Evolutionary conservation across 2,329 filamentous ascomycete species (phyloP), one percentile per base, ranked within the genome.

Genomic region (Cladobotryum protrusum): DNA sequence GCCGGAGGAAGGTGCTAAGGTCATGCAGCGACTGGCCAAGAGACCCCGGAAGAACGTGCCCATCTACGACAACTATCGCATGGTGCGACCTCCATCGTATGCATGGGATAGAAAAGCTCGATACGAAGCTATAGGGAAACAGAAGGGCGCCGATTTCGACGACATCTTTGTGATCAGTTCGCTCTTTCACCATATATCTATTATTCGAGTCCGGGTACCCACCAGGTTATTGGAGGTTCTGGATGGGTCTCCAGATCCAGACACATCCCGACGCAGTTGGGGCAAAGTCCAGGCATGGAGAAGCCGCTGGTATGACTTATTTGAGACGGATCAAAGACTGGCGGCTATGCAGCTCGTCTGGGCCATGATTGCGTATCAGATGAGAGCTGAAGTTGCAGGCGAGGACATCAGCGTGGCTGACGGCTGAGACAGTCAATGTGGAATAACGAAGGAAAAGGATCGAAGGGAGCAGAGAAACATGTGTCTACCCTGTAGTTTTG

Each of bases 31-130:
- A 5, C 55, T 59, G 4, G 62, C 58, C 34, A 79, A 79, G 63
- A 79, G 74, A 54, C 64, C 74, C 35, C 74, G 78, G 52, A 81
- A 77, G 62, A 79, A 72, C 46, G 66, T 79, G 62, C 74, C 72
- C 53, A 73, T 83, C 43, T 85, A 84, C 60, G 81, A 85, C 60
- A 78, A 73, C 57, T 85, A 85, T 64, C 75, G 82, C 50, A 82
- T 80, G 72, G 70, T 85, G 41, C 72, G 78, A 2, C 77, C 76
- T 8, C 81, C 82, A 0, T 65, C 76, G 9, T 67, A 73, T 6
- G 76, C 73, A 18, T 85, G 82, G 82, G 82, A 85, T 59, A 72
- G 70, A 51, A 82, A 82, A 65, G 73, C 76, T 29, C 70, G 72
- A 33, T 85, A 84, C 60, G 64, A 71, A 53, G 72, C 79, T 18